Percentiles rank a stretch among this genome's conserved stretches.
phyloP scores from a whole-genome alignment of 1,284 basidiomycete genomes.

The Tilletia walkeri region DNA sequence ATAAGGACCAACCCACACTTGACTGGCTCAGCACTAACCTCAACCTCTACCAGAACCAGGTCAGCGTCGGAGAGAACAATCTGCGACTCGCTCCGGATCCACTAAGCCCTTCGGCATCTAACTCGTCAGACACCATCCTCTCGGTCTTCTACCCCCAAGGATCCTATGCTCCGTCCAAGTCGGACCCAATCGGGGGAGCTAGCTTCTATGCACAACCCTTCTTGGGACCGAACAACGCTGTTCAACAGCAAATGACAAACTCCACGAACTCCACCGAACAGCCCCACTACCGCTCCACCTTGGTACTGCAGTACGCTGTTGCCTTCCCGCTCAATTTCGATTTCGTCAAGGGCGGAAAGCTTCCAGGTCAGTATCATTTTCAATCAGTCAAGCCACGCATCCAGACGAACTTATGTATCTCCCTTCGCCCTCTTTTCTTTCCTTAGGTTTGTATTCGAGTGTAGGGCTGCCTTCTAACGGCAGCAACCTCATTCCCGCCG shows the following conservation, averaged over 20 bases:
- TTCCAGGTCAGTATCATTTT: conserved; percentile 53
- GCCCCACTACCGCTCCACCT: neutral
- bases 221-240: neutral
- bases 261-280: neutral
- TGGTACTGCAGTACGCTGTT: conserved; percentile 51
- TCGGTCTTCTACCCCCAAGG: conserved; percentile 6
- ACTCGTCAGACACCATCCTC: neutral
- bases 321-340: conserved; percentile 56
- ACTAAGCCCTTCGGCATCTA: neutral
- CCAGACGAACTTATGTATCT: neutral
- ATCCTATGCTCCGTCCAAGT: neutral
- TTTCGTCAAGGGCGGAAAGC: conserved; percentile 57
- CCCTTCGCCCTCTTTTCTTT: neutral
- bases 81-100: conserved; percentile 3
- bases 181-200: neutral
- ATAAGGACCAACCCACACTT: neutral
- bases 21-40: conserved; percentile 9
- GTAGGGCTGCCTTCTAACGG: conserved; percentile 4
- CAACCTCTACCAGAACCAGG: conserved; percentile 10
- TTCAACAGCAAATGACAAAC: neutral
- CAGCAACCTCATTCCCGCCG: neutral
- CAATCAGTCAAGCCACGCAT: neutral
- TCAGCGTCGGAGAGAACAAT: conserved; percentile 3
- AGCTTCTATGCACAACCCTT: conserved; percentile 2
- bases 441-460: conserved; percentile 14